Base-by-base conservation (phyloP, 495 filamentous ascomycete species). In the Lineolata rhizophorae region DNA sequence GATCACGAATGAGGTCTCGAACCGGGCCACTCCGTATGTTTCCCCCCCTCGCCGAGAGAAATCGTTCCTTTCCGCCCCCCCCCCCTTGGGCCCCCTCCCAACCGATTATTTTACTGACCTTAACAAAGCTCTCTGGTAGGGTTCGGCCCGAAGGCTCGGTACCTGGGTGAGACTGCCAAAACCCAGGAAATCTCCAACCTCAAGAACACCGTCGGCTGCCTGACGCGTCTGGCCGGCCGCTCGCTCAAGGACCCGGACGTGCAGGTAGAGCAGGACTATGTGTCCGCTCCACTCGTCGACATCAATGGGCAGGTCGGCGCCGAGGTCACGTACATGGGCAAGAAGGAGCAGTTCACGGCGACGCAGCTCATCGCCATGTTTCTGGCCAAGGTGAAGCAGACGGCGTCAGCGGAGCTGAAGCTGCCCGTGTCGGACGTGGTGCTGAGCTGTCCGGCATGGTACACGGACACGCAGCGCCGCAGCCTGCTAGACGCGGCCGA, bases 1-100 rank as follows among this genome's bases (percentile, higher is more conserved):
- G 81, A 94, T 97, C 51, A 77, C 84, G 57, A 97, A 97, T 62
- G 87, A 99, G 57, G 87, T 95, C 45, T 99, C 87, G 36, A 95
- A 99, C 64, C 76, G 87, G 57, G 76, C 80, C 32, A 99, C 87
- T 41, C 87, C 87, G 80, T 93, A 76, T 67, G 81, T 69, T 20
- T 20, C 21, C 28, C 39, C 22, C n/a, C 19, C 27, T 40, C 28
- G 27, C 5, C 14, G 12, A 37, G 31, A 38, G 35, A 48, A 43
- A 30, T 26, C 34, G 25, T 44, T n/a, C n/a, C n/a, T n/a, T n/a
- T 6, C n/a, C 22, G 22, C 22, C 6, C n/a, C n/a, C 22, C 22
- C n/a, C 22, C 22, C 22, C 6, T n/a, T 25, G 6, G 6, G 22
- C n/a, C 22, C 6, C 22, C 22, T 25, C 22, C 22, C 6, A n/a